Evolutionary conservation across 495 filamentous ascomycete species (phyloP).

Genomic region (Trichoderma orchidacearum): DNA sequence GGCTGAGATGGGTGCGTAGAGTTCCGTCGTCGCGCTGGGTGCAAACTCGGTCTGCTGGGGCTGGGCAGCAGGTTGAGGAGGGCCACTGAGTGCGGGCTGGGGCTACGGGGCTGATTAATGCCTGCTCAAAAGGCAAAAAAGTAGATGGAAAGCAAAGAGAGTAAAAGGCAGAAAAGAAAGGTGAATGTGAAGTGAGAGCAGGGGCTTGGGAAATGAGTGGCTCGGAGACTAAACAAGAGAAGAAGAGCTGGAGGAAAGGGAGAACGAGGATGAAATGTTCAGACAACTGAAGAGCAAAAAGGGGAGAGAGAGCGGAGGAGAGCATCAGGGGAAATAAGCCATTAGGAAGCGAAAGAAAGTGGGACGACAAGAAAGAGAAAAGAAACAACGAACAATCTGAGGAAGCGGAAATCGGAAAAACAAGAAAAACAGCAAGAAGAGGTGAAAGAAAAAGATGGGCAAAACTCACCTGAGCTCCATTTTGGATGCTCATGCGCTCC

Average conservation of each 20-base stretch:
- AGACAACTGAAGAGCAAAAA: too few species aligned
- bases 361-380: not conserved
- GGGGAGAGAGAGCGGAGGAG: too few species aligned
- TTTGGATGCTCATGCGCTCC: slow-evolving; percentile 63
- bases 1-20: slow-evolving; percentile 49
- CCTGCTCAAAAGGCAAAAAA: not conserved
- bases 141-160: not conserved
- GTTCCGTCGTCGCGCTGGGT: slow-evolving; percentile 25
- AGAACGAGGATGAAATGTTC: too few species aligned
- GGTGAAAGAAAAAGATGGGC: not conserved
- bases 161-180: not conserved
- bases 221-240: too few species aligned
- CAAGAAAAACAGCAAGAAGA: not conserved
- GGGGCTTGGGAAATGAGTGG: not conserved
- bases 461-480: slow-evolving; percentile 2
- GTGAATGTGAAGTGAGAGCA: not conserved
- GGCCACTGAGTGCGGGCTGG: not conserved
- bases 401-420: not conserved
- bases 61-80: not conserved
- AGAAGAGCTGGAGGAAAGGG: not conserved
- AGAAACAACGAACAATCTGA: not conserved
- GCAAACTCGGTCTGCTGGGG: slow-evolving; percentile 19
- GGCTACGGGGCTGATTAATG: not conserved
- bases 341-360: too few species aligned
- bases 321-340: too few species aligned